These are phyloP conservation scores for Hordeum vulgare DNA, from an alignment of 176 grass and related monocot species.

Conservation along the genomic window DNA sequence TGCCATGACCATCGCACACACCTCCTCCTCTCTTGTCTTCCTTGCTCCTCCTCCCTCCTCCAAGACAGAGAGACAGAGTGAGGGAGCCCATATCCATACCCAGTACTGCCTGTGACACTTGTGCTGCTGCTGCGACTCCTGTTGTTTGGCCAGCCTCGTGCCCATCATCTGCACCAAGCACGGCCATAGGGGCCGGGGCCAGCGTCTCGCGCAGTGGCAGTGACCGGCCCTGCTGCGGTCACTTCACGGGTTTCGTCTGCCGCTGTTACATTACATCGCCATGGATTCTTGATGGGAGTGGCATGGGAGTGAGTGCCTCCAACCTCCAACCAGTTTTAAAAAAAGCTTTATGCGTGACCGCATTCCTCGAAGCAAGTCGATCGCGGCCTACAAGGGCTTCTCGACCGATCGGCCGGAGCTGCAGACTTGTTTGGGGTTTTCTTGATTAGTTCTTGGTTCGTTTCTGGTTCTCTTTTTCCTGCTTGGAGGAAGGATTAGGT, in stretches of 20 bases:
- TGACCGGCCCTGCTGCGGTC: conserved; percentile 11
- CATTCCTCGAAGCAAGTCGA: not conserved
- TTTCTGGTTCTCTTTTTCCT: conserved; percentile 5
- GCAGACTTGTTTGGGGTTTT: not conserved
- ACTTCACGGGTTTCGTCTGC: conserved; percentile 2
- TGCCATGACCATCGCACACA: not conserved
- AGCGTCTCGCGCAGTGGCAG: not conserved
- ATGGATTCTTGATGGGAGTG: conserved; percentile 33
- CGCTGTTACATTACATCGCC: not conserved
- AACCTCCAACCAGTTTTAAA: not conserved
- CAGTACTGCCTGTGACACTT: conserved; percentile 5
- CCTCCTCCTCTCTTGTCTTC: conserved; percentile 14
- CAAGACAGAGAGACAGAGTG: not conserved
- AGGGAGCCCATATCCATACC: not conserved
- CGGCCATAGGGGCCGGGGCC: not conserved
- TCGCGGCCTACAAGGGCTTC: not conserved
- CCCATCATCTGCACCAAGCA: conserved; percentile 19
- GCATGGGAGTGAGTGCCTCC: conserved; percentile 37
- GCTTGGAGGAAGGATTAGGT: not conserved
- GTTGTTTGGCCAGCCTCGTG: conserved; percentile 7
- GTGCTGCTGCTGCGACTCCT: not conserved
- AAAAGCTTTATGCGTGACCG: not conserved
- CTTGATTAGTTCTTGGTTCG: not conserved
- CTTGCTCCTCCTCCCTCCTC: not conserved
- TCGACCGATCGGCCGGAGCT: not conserved